Evolutionary conservation across 2,329 filamentous ascomycete genomes (phyloP).

Genomic region (Cryphonectria nitschkei): DNA sequence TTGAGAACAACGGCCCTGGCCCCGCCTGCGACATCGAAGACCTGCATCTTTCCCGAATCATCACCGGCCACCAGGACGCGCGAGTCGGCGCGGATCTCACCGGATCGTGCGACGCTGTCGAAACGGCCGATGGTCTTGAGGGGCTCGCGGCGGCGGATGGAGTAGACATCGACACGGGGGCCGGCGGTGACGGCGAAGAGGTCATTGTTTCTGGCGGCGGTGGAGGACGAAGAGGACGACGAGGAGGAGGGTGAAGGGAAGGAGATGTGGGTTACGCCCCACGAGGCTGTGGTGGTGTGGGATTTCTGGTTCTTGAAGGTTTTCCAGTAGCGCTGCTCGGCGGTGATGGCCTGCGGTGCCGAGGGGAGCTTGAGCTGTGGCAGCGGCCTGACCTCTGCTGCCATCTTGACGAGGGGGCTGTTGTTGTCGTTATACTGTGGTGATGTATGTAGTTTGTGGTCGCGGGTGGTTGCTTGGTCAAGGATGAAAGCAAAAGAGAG

Average conservation of each 20-base stretch:
- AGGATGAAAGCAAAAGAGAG: background rate
- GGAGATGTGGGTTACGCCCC: slow-evolving; percentile 88
- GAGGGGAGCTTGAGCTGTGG: slow-evolving; percentile 81
- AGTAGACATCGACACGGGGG: slow-evolving; percentile 91
- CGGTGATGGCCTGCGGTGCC: slow-evolving; percentile 80
- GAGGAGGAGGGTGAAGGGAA: slow-evolving; percentile 57
- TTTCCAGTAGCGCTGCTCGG: slow-evolving; percentile 96
- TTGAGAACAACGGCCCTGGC: slow-evolving; percentile 85
- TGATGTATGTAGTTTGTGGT: background rate
- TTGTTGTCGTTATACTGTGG: slow-evolving; percentile 23
- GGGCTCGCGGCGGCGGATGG: slow-evolving; percentile 85
- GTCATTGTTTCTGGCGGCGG: slow-evolving; percentile 60
- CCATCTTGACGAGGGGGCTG: slow-evolving; percentile 60
- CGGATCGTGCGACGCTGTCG: slow-evolving; percentile 86
- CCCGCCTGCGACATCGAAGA: slow-evolving; percentile 75
- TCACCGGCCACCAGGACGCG: slow-evolving; percentile 89
- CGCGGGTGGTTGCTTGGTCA: slow-evolving; percentile 16
- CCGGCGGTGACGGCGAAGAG: slow-evolving; percentile 94
- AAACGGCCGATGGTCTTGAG: slow-evolving; percentile 95
- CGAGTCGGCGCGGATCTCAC: slow-evolving; percentile 86
- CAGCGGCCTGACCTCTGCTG: slow-evolving; percentile 80
- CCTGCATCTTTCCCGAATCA: slow-evolving; percentile 88
- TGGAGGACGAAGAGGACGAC: slow-evolving; percentile 42
- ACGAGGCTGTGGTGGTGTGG: slow-evolving; percentile 87
- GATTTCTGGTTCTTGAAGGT: slow-evolving; percentile 90